These are phyloP conservation scores for Aphanomyces astaci DNA, from an alignment of 352 stramenopile genomes.

Conservation along the genomic window DNA sequence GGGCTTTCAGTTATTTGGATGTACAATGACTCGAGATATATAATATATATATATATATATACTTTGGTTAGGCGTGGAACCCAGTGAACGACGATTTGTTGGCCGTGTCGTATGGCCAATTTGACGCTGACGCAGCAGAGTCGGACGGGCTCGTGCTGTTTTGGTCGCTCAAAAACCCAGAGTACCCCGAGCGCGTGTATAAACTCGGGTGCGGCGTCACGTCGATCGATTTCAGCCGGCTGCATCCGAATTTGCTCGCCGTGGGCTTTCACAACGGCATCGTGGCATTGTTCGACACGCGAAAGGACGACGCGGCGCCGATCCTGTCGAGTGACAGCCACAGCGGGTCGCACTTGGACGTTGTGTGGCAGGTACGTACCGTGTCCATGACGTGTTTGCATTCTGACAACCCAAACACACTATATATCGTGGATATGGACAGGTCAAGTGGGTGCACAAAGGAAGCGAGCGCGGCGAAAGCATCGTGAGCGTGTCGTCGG, in stretches of 20 bases:
- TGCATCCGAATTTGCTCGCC: slow-evolving; percentile 82
- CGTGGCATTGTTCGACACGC: slow-evolving; percentile 87
- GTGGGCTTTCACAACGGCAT: slow-evolving; percentile 86
- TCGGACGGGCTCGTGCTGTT: slow-evolving; percentile 75
- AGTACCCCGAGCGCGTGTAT: slow-evolving; percentile 87
- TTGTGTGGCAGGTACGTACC: slow-evolving; percentile 82
- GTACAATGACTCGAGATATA: too few relatives aligned
- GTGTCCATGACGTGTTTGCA: too few relatives aligned
- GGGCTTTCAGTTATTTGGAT: not conserved
- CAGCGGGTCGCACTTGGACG: slow-evolving; percentile 77
- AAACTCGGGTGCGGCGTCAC: slow-evolving; percentile 66
- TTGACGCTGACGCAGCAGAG: slow-evolving; percentile 22
- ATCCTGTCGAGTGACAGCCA: slow-evolving; percentile 12
- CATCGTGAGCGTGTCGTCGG: slow-evolving; percentile 86
- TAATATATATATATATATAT: too few relatives aligned
- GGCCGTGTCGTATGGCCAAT: slow-evolving; percentile 77
- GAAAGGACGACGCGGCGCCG: slow-evolving; percentile 41
- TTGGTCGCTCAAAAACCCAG: slow-evolving; percentile 90
- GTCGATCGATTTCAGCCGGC: slow-evolving; percentile 83
- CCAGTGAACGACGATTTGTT: slow-evolving; percentile 83
- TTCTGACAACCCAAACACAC: too few relatives aligned
- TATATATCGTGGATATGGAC: too few relatives aligned
- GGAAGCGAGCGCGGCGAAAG: slow-evolving; percentile 73
- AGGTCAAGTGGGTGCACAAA: slow-evolving; percentile 87
- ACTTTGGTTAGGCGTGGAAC: slow-evolving; percentile 74